phyloP scores from a whole-genome alignment of 2,329 filamentous ascomycete genomes.

The Hymenoscyphus fraxineus region DNA sequence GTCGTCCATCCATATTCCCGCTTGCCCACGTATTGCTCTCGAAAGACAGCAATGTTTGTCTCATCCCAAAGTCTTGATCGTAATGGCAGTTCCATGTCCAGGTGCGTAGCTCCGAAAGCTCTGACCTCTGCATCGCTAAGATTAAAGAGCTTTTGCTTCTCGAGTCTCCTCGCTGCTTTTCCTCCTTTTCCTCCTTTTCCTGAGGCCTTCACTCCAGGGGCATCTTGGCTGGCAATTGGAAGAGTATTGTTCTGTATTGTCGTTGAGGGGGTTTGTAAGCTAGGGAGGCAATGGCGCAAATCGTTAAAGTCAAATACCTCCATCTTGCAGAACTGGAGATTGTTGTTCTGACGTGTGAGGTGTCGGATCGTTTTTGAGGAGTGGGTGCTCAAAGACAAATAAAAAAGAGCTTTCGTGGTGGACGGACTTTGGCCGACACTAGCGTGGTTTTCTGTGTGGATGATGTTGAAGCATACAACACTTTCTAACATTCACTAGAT shows the following conservation, averaged over 20 bases:
- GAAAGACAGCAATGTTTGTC: neutral
- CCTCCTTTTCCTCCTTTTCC: neutral
- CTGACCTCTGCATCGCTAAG: neutral
- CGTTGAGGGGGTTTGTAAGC: neutral
- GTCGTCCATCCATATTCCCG: neutral
- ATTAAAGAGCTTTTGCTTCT: no score
- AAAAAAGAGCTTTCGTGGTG: no score
- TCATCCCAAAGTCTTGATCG: neutral
- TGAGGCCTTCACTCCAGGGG: neutral
- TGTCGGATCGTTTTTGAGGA: neutral
- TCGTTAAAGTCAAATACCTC: neutral
- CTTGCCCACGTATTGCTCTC: neutral
- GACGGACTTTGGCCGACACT: no score
- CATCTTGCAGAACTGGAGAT: constrained; percentile 1
- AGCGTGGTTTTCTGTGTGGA: no score
- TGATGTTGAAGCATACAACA: no score
- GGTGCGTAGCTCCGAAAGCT: neutral
- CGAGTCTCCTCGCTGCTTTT: no score
- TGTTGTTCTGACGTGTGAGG: neutral
- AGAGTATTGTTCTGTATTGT: neutral
- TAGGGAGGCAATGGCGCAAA: neutral
- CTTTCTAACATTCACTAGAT: no score
- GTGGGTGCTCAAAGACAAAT: neutral
- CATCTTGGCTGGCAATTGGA: neutral
- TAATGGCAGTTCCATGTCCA: neutral